phyloP scores from a whole-genome alignment of 2,329 filamentous ascomycete genomes.

The Gliomastix tumulicola region DNA sequence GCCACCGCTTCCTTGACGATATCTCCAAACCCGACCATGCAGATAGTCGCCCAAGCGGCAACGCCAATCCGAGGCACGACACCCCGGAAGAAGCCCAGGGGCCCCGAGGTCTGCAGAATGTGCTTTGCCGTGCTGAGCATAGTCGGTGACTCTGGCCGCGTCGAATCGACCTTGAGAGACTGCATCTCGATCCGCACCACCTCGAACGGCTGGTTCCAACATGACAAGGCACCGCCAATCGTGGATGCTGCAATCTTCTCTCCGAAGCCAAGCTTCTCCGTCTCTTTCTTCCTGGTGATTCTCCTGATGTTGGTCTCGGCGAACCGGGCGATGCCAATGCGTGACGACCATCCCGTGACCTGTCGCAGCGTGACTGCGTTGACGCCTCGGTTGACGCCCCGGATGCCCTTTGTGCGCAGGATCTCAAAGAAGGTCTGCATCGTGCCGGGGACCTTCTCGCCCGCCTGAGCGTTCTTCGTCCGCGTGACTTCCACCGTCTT shows the following conservation, averaged over 20 bases:
- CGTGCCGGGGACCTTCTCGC: slow-evolving; percentile 3
- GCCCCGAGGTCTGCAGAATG: slow-evolving; percentile 3
- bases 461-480: neutral
- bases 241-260: slow-evolving; percentile 7
- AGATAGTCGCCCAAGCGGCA: neutral
- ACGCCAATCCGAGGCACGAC: neutral
- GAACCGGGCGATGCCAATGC: slow-evolving; percentile 8
- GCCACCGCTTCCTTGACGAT: neutral
- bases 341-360: slow-evolving; percentile 8
- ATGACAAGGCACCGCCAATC: slow-evolving; percentile 6
- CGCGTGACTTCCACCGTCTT: slow-evolving; percentile 8
- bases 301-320: slow-evolving; percentile 6
- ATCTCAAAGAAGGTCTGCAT: slow-evolving; percentile 8
- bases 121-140: slow-evolving; percentile 4
- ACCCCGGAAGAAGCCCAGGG: slow-evolving; percentile 4
- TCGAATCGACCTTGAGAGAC: neutral
- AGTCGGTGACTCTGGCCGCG: neutral
- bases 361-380: slow-evolving; percentile 8
- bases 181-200: slow-evolving; percentile 1
- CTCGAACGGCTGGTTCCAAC: slow-evolving; percentile 10
- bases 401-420: slow-evolving; percentile 6
- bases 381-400: slow-evolving; percentile 7
- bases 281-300: slow-evolving; percentile 1
- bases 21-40: neutral
- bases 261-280: slow-evolving; percentile 1